phyloP scores from a whole-genome alignment of 129 eudicot species.

The Lactuca saligna region DNA sequence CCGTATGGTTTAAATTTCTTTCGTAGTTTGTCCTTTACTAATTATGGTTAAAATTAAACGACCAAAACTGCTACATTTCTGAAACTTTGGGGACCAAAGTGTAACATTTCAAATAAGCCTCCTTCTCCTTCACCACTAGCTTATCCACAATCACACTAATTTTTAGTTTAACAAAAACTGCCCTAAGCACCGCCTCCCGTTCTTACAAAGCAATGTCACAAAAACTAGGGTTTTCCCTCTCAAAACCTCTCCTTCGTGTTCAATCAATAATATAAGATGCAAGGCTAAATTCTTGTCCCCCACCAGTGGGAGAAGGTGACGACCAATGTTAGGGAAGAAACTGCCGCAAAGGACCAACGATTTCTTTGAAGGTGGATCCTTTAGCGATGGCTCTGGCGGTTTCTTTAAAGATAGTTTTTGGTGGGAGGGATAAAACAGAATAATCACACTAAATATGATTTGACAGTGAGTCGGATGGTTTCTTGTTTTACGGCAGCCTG shows the following conservation, averaged over 20 bases:
- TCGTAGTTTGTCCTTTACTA: too few relatives aligned
- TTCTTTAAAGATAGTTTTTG: slow-evolving; percentile 59
- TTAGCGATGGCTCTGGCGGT: slow-evolving; percentile 50
- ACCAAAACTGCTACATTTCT: too few relatives aligned
- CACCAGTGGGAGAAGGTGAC: slow-evolving; percentile 48
- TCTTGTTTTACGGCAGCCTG: slow-evolving; percentile 70
- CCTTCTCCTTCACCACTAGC: slow-evolving; percentile 58
- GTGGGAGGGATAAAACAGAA: slow-evolving; percentile 58
- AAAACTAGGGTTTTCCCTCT: too few relatives aligned
- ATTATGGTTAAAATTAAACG: too few relatives aligned
- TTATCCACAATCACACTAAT: slow-evolving; percentile 63
- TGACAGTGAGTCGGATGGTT: slow-evolving; percentile 58
- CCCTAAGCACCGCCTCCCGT: slow-evolving; percentile 49
- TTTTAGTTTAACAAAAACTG: slow-evolving; percentile 61
- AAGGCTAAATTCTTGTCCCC: slow-evolving; percentile 68
- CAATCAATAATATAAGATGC: slow-evolving; percentile 35
- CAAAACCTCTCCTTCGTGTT: too few relatives aligned
- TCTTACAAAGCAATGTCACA: slow-evolving; percentile 67
- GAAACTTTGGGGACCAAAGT: too few relatives aligned
- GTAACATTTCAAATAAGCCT: slow-evolving; percentile 32
- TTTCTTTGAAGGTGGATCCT: slow-evolving; percentile 71
- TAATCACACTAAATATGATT: slow-evolving; percentile 64
- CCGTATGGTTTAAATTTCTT: too few relatives aligned
- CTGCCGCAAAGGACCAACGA: slow-evolving; percentile 55
- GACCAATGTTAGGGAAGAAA: slow-evolving; percentile 49